These are phyloP conservation scores for Ormosia semicastrata DNA, from an alignment of 306 rosid genomes.

Conservation along the genomic window DNA sequence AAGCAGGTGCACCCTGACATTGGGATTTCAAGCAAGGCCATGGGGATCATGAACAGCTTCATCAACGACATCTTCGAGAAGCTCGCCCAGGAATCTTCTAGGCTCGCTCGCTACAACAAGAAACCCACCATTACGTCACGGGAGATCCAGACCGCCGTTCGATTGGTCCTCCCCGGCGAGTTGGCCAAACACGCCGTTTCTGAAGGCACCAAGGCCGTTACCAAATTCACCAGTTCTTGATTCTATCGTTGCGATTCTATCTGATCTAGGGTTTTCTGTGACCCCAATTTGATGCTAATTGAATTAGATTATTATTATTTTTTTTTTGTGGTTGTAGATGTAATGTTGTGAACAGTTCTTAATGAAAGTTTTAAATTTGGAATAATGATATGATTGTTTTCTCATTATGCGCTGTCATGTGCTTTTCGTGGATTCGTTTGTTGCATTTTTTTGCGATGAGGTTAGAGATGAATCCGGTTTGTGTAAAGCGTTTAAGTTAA, in stretches of 20 bases:
- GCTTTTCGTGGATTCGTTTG: no score
- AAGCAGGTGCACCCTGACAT: conserved; percentile 89
- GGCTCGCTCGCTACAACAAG: conserved; percentile 69
- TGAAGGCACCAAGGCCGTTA: conserved; percentile 76
- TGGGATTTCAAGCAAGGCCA: conserved; percentile 78
- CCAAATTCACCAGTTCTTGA: conserved; percentile 69
- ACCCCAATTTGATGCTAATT: neutral
- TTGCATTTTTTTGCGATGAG: neutral
- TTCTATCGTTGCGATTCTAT: neutral
- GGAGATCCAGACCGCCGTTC: conserved; percentile 78
- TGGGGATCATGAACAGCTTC: conserved; percentile 86
- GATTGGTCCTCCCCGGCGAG: conserved; percentile 79
- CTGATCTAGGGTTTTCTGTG: neutral
- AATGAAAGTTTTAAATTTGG: neutral
- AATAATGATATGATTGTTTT: neutral
- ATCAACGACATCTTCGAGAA: conserved; percentile 82
- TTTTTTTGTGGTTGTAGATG: neutral
- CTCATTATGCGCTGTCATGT: neutral
- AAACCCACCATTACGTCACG: conserved; percentile 72
- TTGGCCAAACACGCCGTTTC: conserved; percentile 82
- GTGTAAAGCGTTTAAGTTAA: neutral
- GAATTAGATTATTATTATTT: neutral
- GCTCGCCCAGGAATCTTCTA: conserved; percentile 73
- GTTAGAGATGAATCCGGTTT: neutral
- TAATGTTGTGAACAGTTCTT: neutral